Evolutionary conservation across 192 early-diverging fungal genomes (phyloP).

Genomic region (Dimargaris xerosporica): DNA sequence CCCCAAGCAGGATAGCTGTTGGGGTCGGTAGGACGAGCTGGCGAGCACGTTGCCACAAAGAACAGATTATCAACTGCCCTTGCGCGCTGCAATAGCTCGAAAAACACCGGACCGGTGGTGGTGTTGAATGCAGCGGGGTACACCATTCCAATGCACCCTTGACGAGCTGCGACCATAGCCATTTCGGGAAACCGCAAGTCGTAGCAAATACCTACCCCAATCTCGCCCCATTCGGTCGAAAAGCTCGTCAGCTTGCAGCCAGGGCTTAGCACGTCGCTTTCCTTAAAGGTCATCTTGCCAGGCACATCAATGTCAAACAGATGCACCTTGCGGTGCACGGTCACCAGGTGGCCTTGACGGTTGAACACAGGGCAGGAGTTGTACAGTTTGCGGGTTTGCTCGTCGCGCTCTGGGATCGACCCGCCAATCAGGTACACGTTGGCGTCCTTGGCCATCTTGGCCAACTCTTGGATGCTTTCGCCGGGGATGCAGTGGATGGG

Average conservation of each 20-base stretch:
- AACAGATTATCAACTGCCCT: conserved; percentile 88
- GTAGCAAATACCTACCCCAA: conserved; percentile 94
- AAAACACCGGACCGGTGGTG: conserved; percentile 90
- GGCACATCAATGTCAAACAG: conserved; percentile 96
- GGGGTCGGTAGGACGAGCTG: conserved; percentile 48
- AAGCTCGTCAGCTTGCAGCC: conserved; percentile 69
- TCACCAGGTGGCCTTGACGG: conserved; percentile 43
- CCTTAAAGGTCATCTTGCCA: conserved; percentile 78
- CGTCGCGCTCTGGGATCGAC: conserved; percentile 73
- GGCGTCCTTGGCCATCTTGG: conserved; percentile 74
- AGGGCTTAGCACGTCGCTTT: conserved; percentile 65
- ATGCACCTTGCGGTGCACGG: conserved; percentile 68
- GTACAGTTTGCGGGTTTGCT: conserved; percentile 38
- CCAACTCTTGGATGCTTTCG: conserved; percentile 53
- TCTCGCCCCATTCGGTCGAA: conserved; percentile 63
- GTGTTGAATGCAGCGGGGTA: conserved; percentile 96
- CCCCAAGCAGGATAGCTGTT: conserved; percentile 78
- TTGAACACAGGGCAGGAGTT: conserved; percentile 74
- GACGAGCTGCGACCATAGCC: conserved; percentile 81
- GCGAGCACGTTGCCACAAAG: conserved; percentile 90
- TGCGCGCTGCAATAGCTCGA: conserved; percentile 76
- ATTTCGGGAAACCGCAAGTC: conserved; percentile 95
- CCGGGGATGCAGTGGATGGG: conserved; percentile 39
- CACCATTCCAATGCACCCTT: conserved; percentile 80
- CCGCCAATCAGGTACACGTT: conserved; percentile 78